Evolutionary conservation across 176 grass and related monocot genomes (phyloP).

Genomic region (Carex pumila): DNA sequence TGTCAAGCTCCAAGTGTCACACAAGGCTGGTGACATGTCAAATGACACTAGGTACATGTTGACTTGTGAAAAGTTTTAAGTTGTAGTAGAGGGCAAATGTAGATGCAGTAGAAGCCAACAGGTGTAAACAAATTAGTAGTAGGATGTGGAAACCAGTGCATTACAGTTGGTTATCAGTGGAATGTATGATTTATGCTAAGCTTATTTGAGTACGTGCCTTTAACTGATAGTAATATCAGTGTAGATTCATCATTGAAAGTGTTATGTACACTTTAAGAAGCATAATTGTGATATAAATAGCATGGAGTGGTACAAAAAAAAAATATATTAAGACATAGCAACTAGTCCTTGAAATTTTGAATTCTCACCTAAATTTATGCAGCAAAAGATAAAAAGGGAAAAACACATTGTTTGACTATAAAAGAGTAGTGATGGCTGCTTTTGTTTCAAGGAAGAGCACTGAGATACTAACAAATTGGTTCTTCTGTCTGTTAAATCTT

Average conservation of each 20-base stretch:
- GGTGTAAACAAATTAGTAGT: neutral
- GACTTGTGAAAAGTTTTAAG: neutral
- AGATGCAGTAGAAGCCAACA: neutral
- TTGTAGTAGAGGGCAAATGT: neutral
- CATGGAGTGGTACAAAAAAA: neutral
- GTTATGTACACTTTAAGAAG: neutral
- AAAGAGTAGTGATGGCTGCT: neutral
- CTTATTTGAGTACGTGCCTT: neutral
- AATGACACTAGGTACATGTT: neutral
- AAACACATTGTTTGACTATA: neutral
- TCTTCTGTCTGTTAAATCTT: neutral
- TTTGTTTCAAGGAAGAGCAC: neutral
- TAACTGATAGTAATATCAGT: neutral
- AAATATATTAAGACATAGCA: neutral
- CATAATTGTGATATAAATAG: neutral
- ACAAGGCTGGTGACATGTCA: neutral
- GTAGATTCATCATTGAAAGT: neutral
- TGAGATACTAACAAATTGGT: constrained; percentile 2
- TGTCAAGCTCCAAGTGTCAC: neutral
- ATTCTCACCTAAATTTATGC: neutral
- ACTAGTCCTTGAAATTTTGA: neutral
- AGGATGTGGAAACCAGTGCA: neutral
- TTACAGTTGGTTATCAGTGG: neutral
- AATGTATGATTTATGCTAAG: neutral
- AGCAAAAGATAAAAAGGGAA: neutral